Conservation (phyloP, 1,284 basidiomycete genomes). For the Ceratobasidium sp. region DNA sequence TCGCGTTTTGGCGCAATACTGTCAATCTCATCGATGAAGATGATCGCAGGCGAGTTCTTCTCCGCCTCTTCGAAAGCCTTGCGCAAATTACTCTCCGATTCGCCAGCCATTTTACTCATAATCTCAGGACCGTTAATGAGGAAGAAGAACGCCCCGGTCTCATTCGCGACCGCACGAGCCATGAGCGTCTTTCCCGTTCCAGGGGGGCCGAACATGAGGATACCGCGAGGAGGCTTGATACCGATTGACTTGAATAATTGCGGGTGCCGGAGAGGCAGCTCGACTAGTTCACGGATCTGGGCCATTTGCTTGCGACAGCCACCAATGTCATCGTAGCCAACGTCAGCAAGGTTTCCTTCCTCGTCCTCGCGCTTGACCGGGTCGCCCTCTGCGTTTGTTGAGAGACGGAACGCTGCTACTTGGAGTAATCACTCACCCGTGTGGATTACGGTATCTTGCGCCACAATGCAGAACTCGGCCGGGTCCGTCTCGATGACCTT, state of each 20-base stretch:
- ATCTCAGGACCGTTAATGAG: conserved; percentile 99
- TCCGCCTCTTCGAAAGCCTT: conserved; percentile 99
- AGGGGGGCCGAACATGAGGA: conserved; percentile 95
- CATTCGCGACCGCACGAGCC: conserved; percentile 99
- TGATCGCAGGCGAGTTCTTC: conserved; percentile 99
- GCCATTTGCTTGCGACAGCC: conserved; percentile 99
- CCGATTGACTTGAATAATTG: conserved; percentile 99
- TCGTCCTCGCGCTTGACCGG: conserved; percentile 99
- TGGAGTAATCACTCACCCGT: conserved; percentile 67
- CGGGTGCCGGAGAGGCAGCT: conserved; percentile 96
- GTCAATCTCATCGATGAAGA: conserved; percentile 99
- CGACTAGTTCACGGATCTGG: conserved; percentile 98
- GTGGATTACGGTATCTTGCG: conserved; percentile 96
- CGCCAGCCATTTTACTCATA: conserved; percentile 99
- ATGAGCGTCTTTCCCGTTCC: conserved; percentile 99
- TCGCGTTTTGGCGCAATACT: conserved; percentile 99
- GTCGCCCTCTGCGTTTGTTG: conserved; percentile 81
- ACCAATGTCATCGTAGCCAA: conserved; percentile 99
- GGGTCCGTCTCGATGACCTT: conserved; percentile 98
- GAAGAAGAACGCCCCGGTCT: conserved; percentile 99
- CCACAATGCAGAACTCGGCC: conserved; percentile 96
- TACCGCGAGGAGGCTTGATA: conserved; percentile 99
- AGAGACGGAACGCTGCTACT: conserved; percentile 47
- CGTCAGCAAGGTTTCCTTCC: conserved; percentile 95
- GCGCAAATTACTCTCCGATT: conserved; percentile 95